Percentiles rank a stretch among this genome's conserved stretches.
These are phyloP conservation scores for Acidomyces sp. DNA, from an alignment of 495 filamentous ascomycete genomes.

Conservation along the genomic window DNA sequence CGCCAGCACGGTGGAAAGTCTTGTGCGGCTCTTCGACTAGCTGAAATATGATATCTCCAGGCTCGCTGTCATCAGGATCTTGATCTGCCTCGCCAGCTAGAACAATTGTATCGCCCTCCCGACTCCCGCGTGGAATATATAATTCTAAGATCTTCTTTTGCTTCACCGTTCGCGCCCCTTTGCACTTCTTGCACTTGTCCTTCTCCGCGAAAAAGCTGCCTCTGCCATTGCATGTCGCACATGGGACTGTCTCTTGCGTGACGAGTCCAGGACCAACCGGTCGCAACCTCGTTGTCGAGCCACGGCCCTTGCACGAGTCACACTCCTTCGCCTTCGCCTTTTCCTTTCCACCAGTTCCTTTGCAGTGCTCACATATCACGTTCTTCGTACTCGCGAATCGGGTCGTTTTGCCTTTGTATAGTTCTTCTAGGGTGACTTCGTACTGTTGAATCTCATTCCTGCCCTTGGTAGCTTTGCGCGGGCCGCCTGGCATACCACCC, in stretches of 20 bases:
- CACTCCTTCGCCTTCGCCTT: conserved; percentile 79
- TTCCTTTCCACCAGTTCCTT: conserved; percentile 81
- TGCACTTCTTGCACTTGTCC: conserved; percentile 97
- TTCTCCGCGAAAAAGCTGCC: conserved; percentile 82
- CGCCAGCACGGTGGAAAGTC: conserved; percentile 63
- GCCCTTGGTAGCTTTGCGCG: conserved; percentile 43
- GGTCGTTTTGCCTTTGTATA: conserved; percentile 97
- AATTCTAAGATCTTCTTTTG: conserved; percentile 89
- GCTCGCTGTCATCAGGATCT: conserved; percentile 65
- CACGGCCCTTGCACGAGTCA: conserved; percentile 65
- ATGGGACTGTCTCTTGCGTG: conserved; percentile 58
- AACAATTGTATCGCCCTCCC: conserved; percentile 77
- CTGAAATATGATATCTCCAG: conserved; percentile 84
- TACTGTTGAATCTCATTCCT: conserved; percentile 81
- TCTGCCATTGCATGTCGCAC: conserved; percentile 65
- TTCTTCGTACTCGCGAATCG: conserved; percentile 91
- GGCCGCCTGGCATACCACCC: conserved; percentile 39
- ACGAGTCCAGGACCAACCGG: conserved; percentile 71
- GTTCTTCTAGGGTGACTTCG: conserved; percentile 75
- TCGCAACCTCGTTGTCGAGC: conserved; percentile 53
- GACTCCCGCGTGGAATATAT: conserved; percentile 83
- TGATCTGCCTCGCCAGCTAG: conserved; percentile 93
- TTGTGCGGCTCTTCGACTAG: conserved; percentile 71
- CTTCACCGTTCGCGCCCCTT: conserved; percentile 66
- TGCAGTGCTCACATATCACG: conserved; percentile 72